phyloP scores from a whole-genome alignment of 352 stramenopile species.

The Phytophthora europaea region DNA sequence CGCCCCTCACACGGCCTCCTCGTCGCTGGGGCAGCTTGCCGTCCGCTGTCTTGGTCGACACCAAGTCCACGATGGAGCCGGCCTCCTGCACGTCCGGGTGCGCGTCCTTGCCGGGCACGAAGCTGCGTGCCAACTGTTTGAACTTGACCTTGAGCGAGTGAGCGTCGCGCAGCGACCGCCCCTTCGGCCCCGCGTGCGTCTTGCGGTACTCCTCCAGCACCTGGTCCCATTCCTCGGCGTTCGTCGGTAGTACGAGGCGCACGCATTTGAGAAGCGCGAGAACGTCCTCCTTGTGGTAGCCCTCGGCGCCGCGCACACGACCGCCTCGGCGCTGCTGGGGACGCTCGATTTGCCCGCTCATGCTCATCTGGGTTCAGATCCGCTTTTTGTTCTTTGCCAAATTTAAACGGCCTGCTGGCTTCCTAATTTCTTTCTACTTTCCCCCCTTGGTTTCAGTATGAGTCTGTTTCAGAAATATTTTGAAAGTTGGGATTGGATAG shows the following conservation, averaged over 20 bases:
- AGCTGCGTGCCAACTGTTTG: conserved; percentile 38
- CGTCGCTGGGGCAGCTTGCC: conserved; percentile 32
- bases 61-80: conserved; percentile 18
- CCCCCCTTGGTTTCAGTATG: conserved; percentile 20
- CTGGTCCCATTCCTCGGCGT: conserved; percentile 34
- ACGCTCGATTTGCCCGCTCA: conserved; percentile 15
- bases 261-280: conserved; percentile 29
- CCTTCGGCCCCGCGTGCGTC: conserved; percentile 37
- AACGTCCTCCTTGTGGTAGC: conserved; percentile 44
- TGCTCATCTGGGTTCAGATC: conserved; percentile 11
- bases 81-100: conserved; percentile 30
- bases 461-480: neutral
- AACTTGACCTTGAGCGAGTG: conserved; percentile 43
- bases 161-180: conserved; percentile 32
- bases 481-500: neutral
- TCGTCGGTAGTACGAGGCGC: conserved; percentile 26
- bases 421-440: conserved; percentile 1
- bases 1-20: conserved; percentile 34
- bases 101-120: neutral
- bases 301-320: conserved; percentile 39
- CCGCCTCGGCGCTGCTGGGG: conserved; percentile 35
- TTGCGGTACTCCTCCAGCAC: conserved; percentile 39
- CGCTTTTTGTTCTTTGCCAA: conserved; percentile 6
- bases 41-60: conserved; percentile 33
- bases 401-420: neutral